Evolutionary conservation across 2,329 filamentous ascomycete genomes (phyloP), one percentile per base, ranked within the genome.

Genomic region (Monilinia vaccinii-corymbosi): DNA sequence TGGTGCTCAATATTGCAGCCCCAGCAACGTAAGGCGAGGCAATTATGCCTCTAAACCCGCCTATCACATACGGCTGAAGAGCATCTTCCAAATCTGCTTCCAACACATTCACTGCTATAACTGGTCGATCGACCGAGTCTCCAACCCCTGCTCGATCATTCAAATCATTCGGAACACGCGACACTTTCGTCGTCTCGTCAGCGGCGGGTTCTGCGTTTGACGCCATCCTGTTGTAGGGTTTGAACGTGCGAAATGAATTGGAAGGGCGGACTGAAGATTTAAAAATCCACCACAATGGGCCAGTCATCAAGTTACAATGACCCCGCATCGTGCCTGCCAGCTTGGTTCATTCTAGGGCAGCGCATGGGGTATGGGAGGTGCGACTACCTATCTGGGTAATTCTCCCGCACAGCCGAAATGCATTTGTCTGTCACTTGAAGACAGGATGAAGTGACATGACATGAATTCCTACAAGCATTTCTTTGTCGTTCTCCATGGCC

Each of bases 1-100:
- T 18, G 1, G 49, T 46, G 18, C 40, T 55, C 8, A 55, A n/a
- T 23, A 55, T 11, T 21, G 57, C 57, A 0, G 57, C 49, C 23
- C 49, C 57, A 47, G 40, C 49, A 45, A 60, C 49, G 31, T 55
- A 55, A 44, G 57, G 57, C 0, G 57, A 60, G 13, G 28, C 57
- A 16, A 55, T 31, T 28, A 59, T 46, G 18, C 57, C 57, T 32
- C 18, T 21, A 14, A 60, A 47, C 11, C 49, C 57, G 31, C 49
- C 18, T 11, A 31, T 10, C 23, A 60, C 49, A 13, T 55, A 60
- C 38, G 31, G 49, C 10, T 38, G 57, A 13, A n/a, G 28, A 6
- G 28, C n/a, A 13, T 45, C 56, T 36, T 59, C 56, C 9, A 46
- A 5, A 6, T 38, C 23, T 36, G 42, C 49, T 18, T 42, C 47